phyloP scores from a whole-genome alignment of 768 basidiomycete genomes.

The Sporobolomyces pararoseus region DNA sequence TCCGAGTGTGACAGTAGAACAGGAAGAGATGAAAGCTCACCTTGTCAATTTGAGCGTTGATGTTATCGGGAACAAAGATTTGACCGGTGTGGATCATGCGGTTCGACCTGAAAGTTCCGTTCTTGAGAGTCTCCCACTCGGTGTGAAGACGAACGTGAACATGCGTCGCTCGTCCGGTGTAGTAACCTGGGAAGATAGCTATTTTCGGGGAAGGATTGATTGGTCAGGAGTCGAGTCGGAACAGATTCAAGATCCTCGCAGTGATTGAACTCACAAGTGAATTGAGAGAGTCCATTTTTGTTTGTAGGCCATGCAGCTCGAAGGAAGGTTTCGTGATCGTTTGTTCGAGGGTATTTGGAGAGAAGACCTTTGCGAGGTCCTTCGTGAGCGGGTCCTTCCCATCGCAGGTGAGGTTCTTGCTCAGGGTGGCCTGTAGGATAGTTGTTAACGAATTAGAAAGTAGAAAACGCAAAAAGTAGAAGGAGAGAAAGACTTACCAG shows the following conservation, averaged over 20 bases:
- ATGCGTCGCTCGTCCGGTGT: slow-evolving; percentile 42
- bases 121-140: slow-evolving; percentile 43
- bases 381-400: slow-evolving; percentile 45
- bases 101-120: slow-evolving; percentile 44
- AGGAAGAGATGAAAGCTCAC: slow-evolving; percentile 10
- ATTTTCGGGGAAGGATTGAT: no score
- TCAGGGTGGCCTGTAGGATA: slow-evolving; percentile 45
- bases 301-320: slow-evolving; percentile 48
- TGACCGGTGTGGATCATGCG: slow-evolving; percentile 48
- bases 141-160: slow-evolving; percentile 46
- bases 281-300: slow-evolving; percentile 48
- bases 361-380: slow-evolving; percentile 48
- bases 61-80: slow-evolving; percentile 47
- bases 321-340: slow-evolving; percentile 48
- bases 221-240: no score
- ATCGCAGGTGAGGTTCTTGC: slow-evolving; percentile 42
- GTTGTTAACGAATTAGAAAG: no score
- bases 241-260: neutral
- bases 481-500: no score
- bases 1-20: neutral
- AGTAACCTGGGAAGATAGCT: slow-evolving; percentile 47
- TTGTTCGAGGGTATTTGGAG: slow-evolving; percentile 46
- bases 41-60: slow-evolving; percentile 49
- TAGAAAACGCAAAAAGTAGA: no score
- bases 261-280: slow-evolving; percentile 39